Conservation (phyloP, 345 rosid species). For the Camelina sativa region DNA sequence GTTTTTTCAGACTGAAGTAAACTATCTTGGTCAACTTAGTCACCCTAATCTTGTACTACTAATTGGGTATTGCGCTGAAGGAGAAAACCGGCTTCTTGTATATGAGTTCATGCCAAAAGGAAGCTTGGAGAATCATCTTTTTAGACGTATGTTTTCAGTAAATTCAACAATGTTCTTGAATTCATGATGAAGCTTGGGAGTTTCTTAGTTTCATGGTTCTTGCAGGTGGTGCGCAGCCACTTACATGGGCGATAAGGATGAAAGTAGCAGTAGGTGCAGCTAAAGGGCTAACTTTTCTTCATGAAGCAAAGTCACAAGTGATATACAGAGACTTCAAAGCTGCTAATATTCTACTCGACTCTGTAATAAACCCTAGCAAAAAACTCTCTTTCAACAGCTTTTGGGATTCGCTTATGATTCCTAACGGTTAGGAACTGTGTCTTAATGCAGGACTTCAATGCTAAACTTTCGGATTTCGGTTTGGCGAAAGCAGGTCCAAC, state of each 20-base stretch:
- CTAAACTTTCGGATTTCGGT: conserved; percentile 96
- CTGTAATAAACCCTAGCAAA: conserved; percentile 53
- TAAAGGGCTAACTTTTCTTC: conserved; percentile 88
- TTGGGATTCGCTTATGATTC: not conserved
- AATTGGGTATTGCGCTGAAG: conserved; percentile 85
- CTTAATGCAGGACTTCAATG: conserved; percentile 72
- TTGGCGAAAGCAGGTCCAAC: conserved; percentile 99
- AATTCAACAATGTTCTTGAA: not conserved
- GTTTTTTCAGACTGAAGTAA: conserved; percentile 80
- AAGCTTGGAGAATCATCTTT: conserved; percentile 89
- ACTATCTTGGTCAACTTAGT: conserved; percentile 91
- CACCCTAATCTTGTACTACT: conserved; percentile 89
- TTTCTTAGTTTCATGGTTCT: conserved; percentile 19
- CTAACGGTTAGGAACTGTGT: not conserved
- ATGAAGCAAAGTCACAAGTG: conserved; percentile 92
- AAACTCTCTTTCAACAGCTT: conserved; percentile 26
- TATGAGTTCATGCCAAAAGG: conserved; percentile 98
- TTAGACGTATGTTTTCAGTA: conserved; percentile 40
- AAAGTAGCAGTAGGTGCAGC: conserved; percentile 98
- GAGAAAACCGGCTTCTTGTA: conserved; percentile 80
- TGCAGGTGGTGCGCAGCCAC: conserved; percentile 91
- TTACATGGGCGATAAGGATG: conserved; percentile 89
- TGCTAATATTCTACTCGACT: conserved; percentile 88
- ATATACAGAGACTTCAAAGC: conserved; percentile 98
- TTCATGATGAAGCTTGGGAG: conserved; percentile 13